Percentiles rank a stretch among this genome's conserved stretches.
These are phyloP conservation scores for Zancudomyces culisetae DNA, from an alignment of 371 early-diverging fungal species.

Conservation along the genomic window DNA sequence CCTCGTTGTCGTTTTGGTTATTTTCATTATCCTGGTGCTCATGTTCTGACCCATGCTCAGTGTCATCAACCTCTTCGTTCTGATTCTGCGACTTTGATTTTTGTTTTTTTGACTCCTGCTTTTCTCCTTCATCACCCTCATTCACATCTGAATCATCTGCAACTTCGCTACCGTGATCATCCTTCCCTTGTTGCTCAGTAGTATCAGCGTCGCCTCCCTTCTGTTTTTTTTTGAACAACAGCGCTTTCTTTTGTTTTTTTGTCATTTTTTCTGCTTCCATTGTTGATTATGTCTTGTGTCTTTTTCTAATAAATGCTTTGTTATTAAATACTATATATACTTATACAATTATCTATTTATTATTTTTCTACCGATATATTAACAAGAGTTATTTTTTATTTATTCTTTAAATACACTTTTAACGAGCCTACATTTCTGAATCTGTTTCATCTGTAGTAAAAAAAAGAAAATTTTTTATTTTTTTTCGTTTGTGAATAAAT, in stretches of 20 bases:
- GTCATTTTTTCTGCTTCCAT: conserved; percentile 21
- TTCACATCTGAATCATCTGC: conserved; percentile 13
- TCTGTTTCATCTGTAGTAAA: too few relatives aligned
- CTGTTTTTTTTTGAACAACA: conserved; percentile 29
- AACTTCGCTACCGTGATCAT: conserved; percentile 12
- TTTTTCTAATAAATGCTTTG: not conserved
- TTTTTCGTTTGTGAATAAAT: too few relatives aligned
- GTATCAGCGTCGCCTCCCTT: conserved; percentile 8
- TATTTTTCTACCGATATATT: too few relatives aligned
- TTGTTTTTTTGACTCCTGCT: conserved; percentile 8
- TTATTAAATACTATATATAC: not conserved
- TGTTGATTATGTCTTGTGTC: not conserved
- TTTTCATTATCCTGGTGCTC: conserved; percentile 12
- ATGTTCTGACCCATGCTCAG: conserved; percentile 6
- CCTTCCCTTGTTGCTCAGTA: conserved; percentile 8
- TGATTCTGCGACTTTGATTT: conserved; percentile 4
- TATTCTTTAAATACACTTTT: too few relatives aligned
- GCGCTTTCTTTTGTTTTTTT: conserved; percentile 45
- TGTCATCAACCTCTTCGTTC: conserved; percentile 6
- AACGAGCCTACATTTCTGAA: too few relatives aligned
- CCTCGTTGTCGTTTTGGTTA: conserved; percentile 13
- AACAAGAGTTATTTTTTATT: too few relatives aligned
- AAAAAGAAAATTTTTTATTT: too few relatives aligned
- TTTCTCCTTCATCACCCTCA: conserved; percentile 25
- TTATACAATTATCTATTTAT: not conserved